Evolutionary conservation across 169 alveolate species (phyloP).

Genomic region (Cyclospora cayetanensis): DNA sequence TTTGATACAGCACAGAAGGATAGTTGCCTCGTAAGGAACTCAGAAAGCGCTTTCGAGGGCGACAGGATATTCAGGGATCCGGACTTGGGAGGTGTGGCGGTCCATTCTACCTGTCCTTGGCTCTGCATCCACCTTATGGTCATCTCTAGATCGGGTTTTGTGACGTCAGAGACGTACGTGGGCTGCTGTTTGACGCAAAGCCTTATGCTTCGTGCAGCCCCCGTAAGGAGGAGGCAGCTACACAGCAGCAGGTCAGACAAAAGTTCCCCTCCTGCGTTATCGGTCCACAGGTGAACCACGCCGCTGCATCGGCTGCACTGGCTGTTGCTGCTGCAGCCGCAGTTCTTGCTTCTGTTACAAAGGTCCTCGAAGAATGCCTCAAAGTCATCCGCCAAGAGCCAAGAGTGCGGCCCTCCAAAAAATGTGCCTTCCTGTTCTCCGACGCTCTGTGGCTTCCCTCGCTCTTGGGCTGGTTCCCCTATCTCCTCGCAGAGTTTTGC

Average conservation of each 20-base stretch:
- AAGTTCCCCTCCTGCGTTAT: neutral
- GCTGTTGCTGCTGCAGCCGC: slow-evolving; percentile 24
- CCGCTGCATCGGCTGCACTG: neutral
- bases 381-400: neutral
- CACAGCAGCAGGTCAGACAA: neutral
- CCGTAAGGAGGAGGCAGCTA: neutral
- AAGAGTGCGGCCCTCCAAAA: neutral
- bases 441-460: too few relatives aligned
- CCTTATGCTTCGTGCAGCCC: neutral
- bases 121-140: neutral
- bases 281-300: neutral
- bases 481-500: too few relatives aligned
- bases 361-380: neutral
- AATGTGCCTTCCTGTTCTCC: neutral
- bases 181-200: neutral
- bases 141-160: neutral
- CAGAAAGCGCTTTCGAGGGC: neutral
- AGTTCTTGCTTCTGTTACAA: slow-evolving; percentile 1
- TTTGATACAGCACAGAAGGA: neutral
- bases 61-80: neutral
- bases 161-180: neutral
- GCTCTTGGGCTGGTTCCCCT: too few relatives aligned
- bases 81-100: neutral
- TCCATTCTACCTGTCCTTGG: neutral
- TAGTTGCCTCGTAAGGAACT: too few relatives aligned